Base-by-base conservation (phyloP, 768 basidiomycete species). In the Lentinula raphanica region DNA sequence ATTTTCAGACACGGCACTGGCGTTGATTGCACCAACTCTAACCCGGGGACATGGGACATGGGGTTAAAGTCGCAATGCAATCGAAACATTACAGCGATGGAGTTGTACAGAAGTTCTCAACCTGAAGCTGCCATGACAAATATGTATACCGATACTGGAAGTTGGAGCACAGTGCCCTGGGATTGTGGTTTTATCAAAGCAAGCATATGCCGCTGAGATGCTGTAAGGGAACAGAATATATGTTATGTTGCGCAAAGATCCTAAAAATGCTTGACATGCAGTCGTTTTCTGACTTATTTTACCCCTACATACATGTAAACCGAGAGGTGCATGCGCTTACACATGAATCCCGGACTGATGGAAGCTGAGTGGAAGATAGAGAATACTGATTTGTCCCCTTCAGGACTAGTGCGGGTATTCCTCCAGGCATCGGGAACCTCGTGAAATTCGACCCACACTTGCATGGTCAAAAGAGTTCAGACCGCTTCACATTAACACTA, bases 321-420 rank as follows among this genome's bases (percentile, higher is more conserved):
- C 42, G 42, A 44, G 21, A 21, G 19, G 11, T 42, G 40, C 40
- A n/a, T 49, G 56, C 31, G 36, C 21, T 44, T 55, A 55, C 36
- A 58, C 45, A 38, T 49, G 38, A 40, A 53, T 51, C 40, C 49
- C 32, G 58, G 25, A 27, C 39, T 50, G 40, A 53, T 50, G 36
- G 28, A 48, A 32, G 25, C 35, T 51, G 31, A 31, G 49, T 15
- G 38, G 50, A 58, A 58, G 32, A 29, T 19, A 23, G n/a, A 23
- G 36, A 49, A 44, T 42, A 32, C 19, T 51, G 53, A 35, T 32
- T 29, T 45, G 49, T 59, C 58, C 50, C 49, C 58, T 59, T 59
- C 40, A 29, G 49, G 58, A 50, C 58, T 54, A 59, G 58, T 36
- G 44, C 50, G 58, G 49, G 39, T 49, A 40, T 28, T 32, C 35